Conservation (phyloP, 257 asterid species). For the Solanum lignicaule region DNA sequence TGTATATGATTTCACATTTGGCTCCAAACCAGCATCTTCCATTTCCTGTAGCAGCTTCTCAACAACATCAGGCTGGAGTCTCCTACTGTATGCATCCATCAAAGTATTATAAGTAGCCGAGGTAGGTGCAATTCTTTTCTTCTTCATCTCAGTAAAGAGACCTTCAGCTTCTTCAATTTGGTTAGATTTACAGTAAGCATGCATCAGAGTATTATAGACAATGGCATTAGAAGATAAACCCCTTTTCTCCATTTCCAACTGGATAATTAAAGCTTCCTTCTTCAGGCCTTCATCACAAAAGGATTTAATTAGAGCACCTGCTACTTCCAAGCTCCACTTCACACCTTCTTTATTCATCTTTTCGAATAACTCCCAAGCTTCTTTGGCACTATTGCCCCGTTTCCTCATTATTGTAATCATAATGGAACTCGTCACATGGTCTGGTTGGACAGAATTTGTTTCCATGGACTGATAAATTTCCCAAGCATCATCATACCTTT, state of each 20-base stretch:
- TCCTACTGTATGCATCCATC: slow-evolving; percentile 87
- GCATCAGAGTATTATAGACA: slow-evolving; percentile 76
- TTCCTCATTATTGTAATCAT: slow-evolving; percentile 79
- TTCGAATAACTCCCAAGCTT: slow-evolving; percentile 66
- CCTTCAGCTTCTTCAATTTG: slow-evolving; percentile 88
- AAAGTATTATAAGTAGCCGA: slow-evolving; percentile 62
- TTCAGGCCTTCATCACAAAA: slow-evolving; percentile 88
- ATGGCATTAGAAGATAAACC: slow-evolving; percentile 69
- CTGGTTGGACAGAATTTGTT: slow-evolving; percentile 52
- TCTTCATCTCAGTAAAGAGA: slow-evolving; percentile 77
- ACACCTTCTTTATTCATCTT: slow-evolving; percentile 57
- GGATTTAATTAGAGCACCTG: slow-evolving; percentile 77
- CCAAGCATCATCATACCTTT: slow-evolving; percentile 86
- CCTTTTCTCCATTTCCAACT: slow-evolving; percentile 69
- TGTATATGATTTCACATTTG: slow-evolving; percentile 77
- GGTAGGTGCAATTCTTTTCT: slow-evolving; percentile 53
- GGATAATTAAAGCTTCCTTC: slow-evolving; percentile 79
- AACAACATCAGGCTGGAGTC: slow-evolving; percentile 75
- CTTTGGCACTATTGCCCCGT: slow-evolving; percentile 62
- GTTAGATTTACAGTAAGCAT: slow-evolving; percentile 66
- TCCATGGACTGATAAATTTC: slow-evolving; percentile 58
- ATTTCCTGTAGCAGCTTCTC: slow-evolving; percentile 72
- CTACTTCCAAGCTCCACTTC: slow-evolving; percentile 75
- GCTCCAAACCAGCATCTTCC: slow-evolving; percentile 56
- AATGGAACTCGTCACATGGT: slow-evolving; percentile 72